Evolutionary conservation across 148 eudicot species (phyloP), one percentile per base, ranked within the genome.

Genomic region (Limonium bicolor): DNA sequence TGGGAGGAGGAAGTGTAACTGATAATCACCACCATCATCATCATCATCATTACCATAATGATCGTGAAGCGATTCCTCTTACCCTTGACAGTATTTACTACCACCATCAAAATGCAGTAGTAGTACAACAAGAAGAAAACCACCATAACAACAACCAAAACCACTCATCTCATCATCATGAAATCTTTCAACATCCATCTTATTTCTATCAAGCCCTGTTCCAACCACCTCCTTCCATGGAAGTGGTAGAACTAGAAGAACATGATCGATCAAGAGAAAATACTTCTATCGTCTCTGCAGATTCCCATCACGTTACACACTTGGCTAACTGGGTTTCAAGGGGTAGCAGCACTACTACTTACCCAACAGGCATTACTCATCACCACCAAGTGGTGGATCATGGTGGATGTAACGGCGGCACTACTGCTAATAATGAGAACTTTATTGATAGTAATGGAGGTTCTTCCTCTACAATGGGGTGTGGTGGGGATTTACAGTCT

Each of bases 401-500:
- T n/a, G n/a, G n/a, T n/a, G n/a, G n/a, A n/a, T n/a, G n/a, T n/a
- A n/a, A n/a, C n/a, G n/a, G n/a, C n/a, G n/a, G n/a, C n/a, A n/a
- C n/a, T n/a, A n/a, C n/a, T n/a, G n/a, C n/a, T n/a, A n/a, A n/a
- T n/a, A n/a, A n/a, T n/a, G n/a, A n/a, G n/a, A n/a, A n/a, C n/a
- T n/a, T n/a, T n/a, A 29, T 29, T 8, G 33, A 8, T 29, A n/a
- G 12, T 29, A 29, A 29, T 29, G 33, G 33, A 29, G 33, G 33
- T 29, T 29, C 33, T 29, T 29, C 33, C 7, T n/a, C 33, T 29
- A n/a, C 33, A 7, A 7, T n/a, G 10, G 33, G 33, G 33, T 29
- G 10, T 29, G 12, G 34, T 53, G 69, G 69, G 7, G 72, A 61
- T 13, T 41, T 70, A 18, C 78, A 68, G 60, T 60, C 59, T 43